Percentiles rank a stretch among this genome's conserved stretches.
Conservation (phyloP, 192 early-diverging fungal species). For the Coemansia sp. region DNA sequence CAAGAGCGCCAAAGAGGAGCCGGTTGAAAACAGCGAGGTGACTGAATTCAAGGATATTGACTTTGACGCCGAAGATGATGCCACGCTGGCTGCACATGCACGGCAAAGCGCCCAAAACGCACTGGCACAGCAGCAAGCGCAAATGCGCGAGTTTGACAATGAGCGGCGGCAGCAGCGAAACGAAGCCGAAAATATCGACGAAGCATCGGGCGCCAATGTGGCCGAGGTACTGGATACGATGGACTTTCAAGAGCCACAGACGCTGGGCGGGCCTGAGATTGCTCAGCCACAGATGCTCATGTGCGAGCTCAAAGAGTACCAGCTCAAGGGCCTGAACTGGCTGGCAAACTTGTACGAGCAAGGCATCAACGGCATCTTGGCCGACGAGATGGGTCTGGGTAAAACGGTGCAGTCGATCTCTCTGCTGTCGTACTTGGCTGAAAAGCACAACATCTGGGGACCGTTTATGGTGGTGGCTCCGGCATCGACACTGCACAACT, state of each 20-base stretch:
- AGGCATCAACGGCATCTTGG: constrained; percentile 88
- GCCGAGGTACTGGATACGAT: constrained; percentile 67
- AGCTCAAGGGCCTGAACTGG: constrained; percentile 84
- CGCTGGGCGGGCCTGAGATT: constrained; percentile 70
- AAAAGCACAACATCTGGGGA: constrained; percentile 84
- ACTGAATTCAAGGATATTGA: constrained; percentile 61
- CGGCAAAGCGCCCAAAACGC: constrained; percentile 73
- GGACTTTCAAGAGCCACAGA: constrained; percentile 82
- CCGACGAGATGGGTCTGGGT: constrained; percentile 82
- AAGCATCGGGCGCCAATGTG: constrained; percentile 36
- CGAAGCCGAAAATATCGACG: constrained; percentile 4
- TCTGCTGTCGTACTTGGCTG: constrained; percentile 83
- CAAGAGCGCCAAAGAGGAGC: constrained; percentile 5
- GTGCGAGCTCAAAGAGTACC: constrained; percentile 79
- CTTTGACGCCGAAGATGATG: constrained; percentile 80
- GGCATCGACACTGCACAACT: constrained; percentile 86
- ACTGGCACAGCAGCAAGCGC: constrained; percentile 63
- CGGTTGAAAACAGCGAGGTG: neutral
- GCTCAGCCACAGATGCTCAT: constrained; percentile 83
- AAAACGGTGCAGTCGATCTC: constrained; percentile 92
- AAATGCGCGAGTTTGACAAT: constrained; percentile 70
- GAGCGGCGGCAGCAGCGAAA: constrained; percentile 14
- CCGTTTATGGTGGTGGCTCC: constrained; percentile 90
- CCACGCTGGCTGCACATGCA: constrained; percentile 64
- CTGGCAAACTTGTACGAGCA: constrained; percentile 82